Conservation (phyloP, 768 basidiomycete genomes). For the Russula griseocarnosa region DNA sequence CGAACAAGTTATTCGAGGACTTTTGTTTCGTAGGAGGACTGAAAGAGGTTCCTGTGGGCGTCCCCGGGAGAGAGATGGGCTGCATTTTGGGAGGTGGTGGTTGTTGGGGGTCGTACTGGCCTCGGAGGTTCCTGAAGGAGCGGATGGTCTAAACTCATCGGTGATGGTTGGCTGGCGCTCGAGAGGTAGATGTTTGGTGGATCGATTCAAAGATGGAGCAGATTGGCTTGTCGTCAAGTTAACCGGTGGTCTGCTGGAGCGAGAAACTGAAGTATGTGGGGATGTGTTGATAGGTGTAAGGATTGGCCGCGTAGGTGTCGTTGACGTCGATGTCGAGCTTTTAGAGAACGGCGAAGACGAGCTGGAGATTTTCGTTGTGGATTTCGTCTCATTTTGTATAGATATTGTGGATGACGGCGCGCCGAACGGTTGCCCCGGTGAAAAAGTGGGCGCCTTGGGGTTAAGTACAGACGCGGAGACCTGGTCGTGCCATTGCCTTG, state of each 20-base stretch:
- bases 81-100: conserved; percentile 32
- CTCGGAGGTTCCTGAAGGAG: background rate
- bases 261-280: conserved; percentile 2
- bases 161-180: conserved; percentile 14
- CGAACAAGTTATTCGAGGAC: conserved; percentile 30
- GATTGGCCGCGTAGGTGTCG: conserved; percentile 17
- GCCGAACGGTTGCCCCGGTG: conserved; percentile 23
- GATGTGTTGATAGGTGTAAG: conserved; percentile 24
- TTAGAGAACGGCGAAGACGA: conserved; percentile 9
- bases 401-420: conserved; percentile 27
- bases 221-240: conserved; percentile 17
- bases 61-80: conserved; percentile 35
- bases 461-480: conserved; percentile 13
- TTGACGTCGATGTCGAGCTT: conserved; percentile 9
- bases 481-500: conserved; percentile 4
- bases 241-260: background rate
- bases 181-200: conserved; percentile 2
- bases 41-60: conserved; percentile 34
- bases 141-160: conserved; percentile 12
- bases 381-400: background rate
- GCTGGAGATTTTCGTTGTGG: background rate
- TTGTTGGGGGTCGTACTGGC: background rate
- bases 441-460: conserved; percentile 27
- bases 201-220: conserved; percentile 11
- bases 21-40: conserved; percentile 27